Base-by-base conservation (phyloP, 2,329 filamentous ascomycete genomes). In the Delphinella strobiligena region DNA sequence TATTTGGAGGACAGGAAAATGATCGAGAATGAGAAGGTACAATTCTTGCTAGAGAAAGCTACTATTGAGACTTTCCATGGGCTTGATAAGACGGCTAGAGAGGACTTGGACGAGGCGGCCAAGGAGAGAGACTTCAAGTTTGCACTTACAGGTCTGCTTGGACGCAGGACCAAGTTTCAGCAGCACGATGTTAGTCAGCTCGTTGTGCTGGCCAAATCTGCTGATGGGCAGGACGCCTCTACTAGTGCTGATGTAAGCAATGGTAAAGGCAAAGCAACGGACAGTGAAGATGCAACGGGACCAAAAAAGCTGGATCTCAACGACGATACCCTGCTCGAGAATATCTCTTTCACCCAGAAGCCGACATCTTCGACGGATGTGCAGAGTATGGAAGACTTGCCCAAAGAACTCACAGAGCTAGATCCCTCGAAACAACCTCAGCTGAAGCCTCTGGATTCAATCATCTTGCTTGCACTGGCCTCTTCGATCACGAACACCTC, bases 401-500 rank as follows among this genome's bases (percentile, higher is more conserved):
- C 87, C 0, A 45, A 67, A 2, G 61, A 69, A 3, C 62, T 98
- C 19, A 68, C 68, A 1, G 69, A 68, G 2, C 58, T 96, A 14
- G 73, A 83, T 31, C 83, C 88, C 0, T 77, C 86, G 22, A 67
- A 83, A 11, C 91, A 98, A 53, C 91, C 89, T 2, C 74, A 82
- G 44, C 71, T 98, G 1, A 69, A 78, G 3, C 78, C 89, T 2
- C 66, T 95, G 5, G 91, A 98, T 56, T 88, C 93, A 17, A 84
- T 93, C 37, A 89, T 93, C 18, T 69, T 98, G 7, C 73, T 98
- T 1, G 68, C 69, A 7, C 59, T 76, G 8, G 87, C 87, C 0
- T 89, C 93, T 38, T 93, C 87, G 0, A 77, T 96, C 44, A 93
- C 83, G 45, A 94, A 96, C 53, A 87, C 84, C 0, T 82, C 87